Conservation (phyloP, 2,329 filamentous ascomycete species). For the Talaromyces sp. region DNA sequence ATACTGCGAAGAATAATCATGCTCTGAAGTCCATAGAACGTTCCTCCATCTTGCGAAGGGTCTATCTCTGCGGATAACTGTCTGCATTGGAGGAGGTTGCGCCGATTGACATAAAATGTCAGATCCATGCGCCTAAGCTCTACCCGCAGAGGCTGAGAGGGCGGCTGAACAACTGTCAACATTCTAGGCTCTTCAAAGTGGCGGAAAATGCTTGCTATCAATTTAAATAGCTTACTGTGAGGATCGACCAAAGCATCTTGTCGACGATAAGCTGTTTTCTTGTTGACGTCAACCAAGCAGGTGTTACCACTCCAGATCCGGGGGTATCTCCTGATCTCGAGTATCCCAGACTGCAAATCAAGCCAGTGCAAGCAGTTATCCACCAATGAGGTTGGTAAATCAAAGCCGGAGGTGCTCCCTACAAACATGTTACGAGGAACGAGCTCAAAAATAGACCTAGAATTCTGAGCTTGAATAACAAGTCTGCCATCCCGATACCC, state of each 20-base stretch:
- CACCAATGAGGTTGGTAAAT: slow-evolving; percentile 49
- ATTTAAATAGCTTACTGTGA: slow-evolving; percentile 34
- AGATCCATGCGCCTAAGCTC: slow-evolving; percentile 52
- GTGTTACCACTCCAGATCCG: slow-evolving; percentile 39
- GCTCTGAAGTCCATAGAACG: slow-evolving; percentile 54
- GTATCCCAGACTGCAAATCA: slow-evolving; percentile 36
- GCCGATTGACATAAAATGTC: slow-evolving; percentile 46
- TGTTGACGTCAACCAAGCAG: slow-evolving; percentile 37
- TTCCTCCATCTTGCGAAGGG: slow-evolving; percentile 53
- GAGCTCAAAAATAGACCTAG: slow-evolving; percentile 33
- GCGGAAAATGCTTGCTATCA: slow-evolving; percentile 42
- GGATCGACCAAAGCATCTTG: slow-evolving; percentile 40
- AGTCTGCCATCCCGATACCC: slow-evolving; percentile 40
- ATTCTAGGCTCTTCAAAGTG: slow-evolving; percentile 44
- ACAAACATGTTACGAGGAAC: slow-evolving; percentile 26
- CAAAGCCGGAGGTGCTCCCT: slow-evolving; percentile 22
- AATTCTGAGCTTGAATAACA: slow-evolving; percentile 43
- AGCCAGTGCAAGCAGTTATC: slow-evolving; percentile 57
- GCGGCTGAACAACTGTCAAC: slow-evolving; percentile 46
- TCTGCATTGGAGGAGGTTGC: slow-evolving; percentile 39
- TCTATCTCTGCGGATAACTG: slow-evolving; percentile 53
- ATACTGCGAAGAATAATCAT: slow-evolving; percentile 53
- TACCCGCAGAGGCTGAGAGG: slow-evolving; percentile 29
- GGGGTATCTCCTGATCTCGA: slow-evolving; percentile 50
- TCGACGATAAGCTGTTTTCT: background rate